Conservation (phyloP, 2,329 filamentous ascomycete genomes). For the Aureobasidium sp. region DNA sequence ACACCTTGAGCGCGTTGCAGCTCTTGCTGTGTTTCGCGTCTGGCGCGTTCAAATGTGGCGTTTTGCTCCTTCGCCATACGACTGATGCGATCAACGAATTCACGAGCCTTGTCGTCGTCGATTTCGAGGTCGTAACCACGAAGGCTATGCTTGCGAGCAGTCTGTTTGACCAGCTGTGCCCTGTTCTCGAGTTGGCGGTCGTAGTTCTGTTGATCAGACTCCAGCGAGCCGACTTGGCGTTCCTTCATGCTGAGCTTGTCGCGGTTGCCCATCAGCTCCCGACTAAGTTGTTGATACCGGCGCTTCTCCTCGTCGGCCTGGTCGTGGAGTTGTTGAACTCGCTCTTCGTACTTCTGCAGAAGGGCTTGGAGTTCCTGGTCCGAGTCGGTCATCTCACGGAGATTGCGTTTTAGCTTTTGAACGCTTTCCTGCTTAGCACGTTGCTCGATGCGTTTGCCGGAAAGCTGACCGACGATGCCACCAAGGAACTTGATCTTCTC, state of each 20-base stretch:
- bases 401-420: conserved; percentile 57
- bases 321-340: conserved; percentile 56
- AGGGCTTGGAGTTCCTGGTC: conserved; percentile 66
- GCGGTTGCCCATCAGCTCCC: conserved; percentile 40
- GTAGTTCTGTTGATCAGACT: conserved; percentile 80
- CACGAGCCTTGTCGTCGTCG: conserved; percentile 60
- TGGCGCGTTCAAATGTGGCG: conserved; percentile 63
- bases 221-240: conserved; percentile 62
- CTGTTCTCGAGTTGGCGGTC: conserved; percentile 69
- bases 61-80: conserved; percentile 72
- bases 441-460: conserved; percentile 67
- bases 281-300: conserved; percentile 56
- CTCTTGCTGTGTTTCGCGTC: conserved; percentile 65
- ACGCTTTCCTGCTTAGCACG: conserved; percentile 62
- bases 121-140: conserved; percentile 76
- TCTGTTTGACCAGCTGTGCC: conserved; percentile 64
- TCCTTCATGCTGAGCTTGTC: conserved; percentile 37
- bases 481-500: conserved; percentile 65
- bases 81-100: conserved; percentile 70
- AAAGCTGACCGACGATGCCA: conserved; percentile 64
- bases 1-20: conserved; percentile 60
- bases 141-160: conserved; percentile 67
- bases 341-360: conserved; percentile 68
- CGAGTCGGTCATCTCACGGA: conserved; percentile 69
- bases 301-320: conserved; percentile 50